Base-by-base conservation (phyloP, 2,329 filamentous ascomycete species). In the Teratosphaeria destructans region DNA sequence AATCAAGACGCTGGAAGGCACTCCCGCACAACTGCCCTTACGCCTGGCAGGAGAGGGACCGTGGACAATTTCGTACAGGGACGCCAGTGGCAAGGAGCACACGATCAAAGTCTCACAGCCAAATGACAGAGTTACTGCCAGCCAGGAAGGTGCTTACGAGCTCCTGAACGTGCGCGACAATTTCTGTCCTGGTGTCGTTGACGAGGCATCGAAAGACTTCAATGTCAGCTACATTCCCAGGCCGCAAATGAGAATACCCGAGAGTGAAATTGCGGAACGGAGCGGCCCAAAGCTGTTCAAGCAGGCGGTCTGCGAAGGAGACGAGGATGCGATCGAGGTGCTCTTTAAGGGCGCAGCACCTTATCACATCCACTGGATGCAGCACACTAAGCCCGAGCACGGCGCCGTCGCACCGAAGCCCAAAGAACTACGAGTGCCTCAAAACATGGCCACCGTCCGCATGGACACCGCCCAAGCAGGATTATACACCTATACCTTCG, bases 401-500 rank as follows among this genome's bases (percentile, higher is more conserved):
- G 87, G 88, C 14, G 81, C 85, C 16, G 81, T 81, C 57, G 84
- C 85, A 12, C 70, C 73, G 1, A 86, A 80, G 66, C 81, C 84
- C 57, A 89, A 88, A 71, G 82, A 85, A 26, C 81, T 96, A 57
- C 90, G 90, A 66, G 88, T 89, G 27, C 87, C 88, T 1, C 81
- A 92, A 57, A 83, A 86, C 61, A 83, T 88, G 63, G 87, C 90
- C 7, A 86, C 89, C 2, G 84, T 97, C 65, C 84, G 87, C 54
- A 88, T 96, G 80, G 92, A 97, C 65, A 97, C 93, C 0, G 81
- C 81, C 27, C 89, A 88, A 71, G 81, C 94, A 47, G 94, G 95
- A 55, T 75, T 83, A 27, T 95, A 96, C 74, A 87, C 86, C 23
- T 99, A 99, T 77, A 86, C 83, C 60, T 96, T 99, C 75, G 84